Evolutionary conservation across 2,329 filamentous ascomycete species (phyloP).

Genomic region (Trichoderma afroharzianum): DNA sequence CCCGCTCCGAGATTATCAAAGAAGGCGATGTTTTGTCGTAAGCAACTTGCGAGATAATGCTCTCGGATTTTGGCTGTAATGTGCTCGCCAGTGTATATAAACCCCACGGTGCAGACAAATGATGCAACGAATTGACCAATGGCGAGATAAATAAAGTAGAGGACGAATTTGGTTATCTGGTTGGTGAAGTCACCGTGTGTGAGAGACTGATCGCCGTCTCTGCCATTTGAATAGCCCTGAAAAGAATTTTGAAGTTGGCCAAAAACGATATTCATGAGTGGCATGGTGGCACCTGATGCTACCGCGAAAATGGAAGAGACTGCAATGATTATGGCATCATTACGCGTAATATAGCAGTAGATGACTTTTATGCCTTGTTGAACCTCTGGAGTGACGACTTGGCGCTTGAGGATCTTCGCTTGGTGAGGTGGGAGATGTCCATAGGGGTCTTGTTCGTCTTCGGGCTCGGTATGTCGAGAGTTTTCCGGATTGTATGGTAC

Average conservation of each 20-base stretch:
- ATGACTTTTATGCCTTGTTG: background rate
- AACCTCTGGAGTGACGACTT: background rate
- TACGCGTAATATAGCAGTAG: background rate
- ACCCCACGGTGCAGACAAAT: background rate
- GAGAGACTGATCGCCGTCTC: background rate
- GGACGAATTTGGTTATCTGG: background rate
- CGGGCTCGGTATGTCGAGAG: background rate
- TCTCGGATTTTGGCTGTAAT: background rate
- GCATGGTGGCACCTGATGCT: background rate
- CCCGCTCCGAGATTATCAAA: background rate
- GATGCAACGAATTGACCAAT: background rate
- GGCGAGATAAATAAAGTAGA: background rate
- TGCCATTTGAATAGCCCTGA: background rate
- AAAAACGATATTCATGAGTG: background rate
- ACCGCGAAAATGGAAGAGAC: background rate
- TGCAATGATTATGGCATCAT: background rate
- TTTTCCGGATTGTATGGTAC: background rate
- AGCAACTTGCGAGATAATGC: background rate
- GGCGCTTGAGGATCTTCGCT: background rate
- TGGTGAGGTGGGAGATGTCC: background rate
- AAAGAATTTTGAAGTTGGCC: background rate
- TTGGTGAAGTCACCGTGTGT: background rate
- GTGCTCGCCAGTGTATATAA: background rate
- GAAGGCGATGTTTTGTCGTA: background rate
- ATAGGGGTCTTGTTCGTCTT: background rate